phyloP scores from a whole-genome alignment of 306 rosid species.

The Oxytropis ochrocephala region DNA sequence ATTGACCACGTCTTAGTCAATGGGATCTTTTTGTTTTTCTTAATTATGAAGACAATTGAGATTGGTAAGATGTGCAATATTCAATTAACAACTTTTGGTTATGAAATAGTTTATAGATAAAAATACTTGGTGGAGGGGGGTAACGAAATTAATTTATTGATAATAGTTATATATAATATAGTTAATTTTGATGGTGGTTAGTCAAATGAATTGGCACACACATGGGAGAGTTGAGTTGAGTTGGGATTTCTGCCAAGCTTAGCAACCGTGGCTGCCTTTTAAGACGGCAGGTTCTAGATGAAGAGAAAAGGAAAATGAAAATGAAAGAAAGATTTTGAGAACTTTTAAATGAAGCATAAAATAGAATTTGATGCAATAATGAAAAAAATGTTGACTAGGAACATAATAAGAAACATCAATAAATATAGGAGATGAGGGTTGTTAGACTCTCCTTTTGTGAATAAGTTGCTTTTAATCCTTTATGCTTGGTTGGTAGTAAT shows the following conservation, averaged over 20 bases:
- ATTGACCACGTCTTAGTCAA: not conserved
- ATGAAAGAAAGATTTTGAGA: not conserved
- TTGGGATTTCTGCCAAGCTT: not conserved
- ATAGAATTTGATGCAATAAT: not conserved
- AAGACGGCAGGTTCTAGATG: not conserved
- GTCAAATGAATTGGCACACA: not conserved
- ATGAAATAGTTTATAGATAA: not conserved
- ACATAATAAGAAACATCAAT: not conserved
- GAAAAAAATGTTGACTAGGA: slow-evolving; percentile 2
- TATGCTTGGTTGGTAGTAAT: too few relatives aligned
- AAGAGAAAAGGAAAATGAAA: not conserved
- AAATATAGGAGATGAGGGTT: not conserved
- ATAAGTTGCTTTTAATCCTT: not conserved
- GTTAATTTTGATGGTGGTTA: not conserved
- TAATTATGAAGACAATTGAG: not conserved
- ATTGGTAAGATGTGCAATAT: not conserved
- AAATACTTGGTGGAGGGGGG: not conserved
- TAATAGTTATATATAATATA: too few relatives aligned
- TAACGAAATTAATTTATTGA: not conserved
- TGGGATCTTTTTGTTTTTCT: not conserved
- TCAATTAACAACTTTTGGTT: not conserved
- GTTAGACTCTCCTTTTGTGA: too few relatives aligned
- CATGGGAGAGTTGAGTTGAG: not conserved
- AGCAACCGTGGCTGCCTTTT: not conserved
- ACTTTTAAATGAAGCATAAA: not conserved